Evolutionary conservation across 306 rosid genomes (phyloP).

Genomic region (Begonia masoniana): DNA sequence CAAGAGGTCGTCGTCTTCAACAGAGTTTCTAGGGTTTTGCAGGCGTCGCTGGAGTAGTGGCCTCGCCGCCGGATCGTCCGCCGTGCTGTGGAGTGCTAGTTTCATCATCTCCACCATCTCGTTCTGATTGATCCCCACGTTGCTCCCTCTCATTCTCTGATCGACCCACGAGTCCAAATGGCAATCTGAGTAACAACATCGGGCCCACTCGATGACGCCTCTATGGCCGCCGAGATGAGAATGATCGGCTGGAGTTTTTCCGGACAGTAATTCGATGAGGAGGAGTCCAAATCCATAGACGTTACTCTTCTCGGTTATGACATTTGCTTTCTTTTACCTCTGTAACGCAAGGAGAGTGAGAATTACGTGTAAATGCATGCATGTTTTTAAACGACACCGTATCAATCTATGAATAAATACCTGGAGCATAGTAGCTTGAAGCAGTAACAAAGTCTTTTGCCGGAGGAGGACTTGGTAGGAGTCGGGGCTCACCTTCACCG

Average conservation of each 20-base stretch:
- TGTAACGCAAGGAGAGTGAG: conserved; percentile 13
- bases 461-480: conserved; percentile 15
- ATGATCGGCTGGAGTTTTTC: conserved; percentile 43
- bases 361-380: conserved; percentile 15
- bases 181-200: conserved; percentile 62
- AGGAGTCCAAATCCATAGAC: conserved; percentile 57
- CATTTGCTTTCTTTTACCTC: conserved; percentile 33
- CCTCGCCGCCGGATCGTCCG: conserved; percentile 62
- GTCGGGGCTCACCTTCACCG: conserved; percentile 36
- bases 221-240: conserved; percentile 29
- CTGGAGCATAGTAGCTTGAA: conserved; percentile 52
- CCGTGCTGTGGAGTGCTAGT: conserved; percentile 65
- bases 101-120: conserved; percentile 66
- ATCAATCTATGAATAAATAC: conserved; percentile 18
- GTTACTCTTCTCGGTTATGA: conserved; percentile 46
- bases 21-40: conserved; percentile 35
- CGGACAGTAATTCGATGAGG: conserved; percentile 64
- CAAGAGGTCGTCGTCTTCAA: conserved; percentile 21
- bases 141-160: conserved; percentile 26
- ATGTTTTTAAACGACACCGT: not conserved
- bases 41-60: conserved; percentile 51
- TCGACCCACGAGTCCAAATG: conserved; percentile 69
- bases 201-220: conserved; percentile 75
- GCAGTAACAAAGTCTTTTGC: conserved; percentile 25
- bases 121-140: conserved; percentile 18